Evolutionary conservation across 2,329 filamentous ascomycete genomes (phyloP).

Genomic region (Cytospora paraplurivora): DNA sequence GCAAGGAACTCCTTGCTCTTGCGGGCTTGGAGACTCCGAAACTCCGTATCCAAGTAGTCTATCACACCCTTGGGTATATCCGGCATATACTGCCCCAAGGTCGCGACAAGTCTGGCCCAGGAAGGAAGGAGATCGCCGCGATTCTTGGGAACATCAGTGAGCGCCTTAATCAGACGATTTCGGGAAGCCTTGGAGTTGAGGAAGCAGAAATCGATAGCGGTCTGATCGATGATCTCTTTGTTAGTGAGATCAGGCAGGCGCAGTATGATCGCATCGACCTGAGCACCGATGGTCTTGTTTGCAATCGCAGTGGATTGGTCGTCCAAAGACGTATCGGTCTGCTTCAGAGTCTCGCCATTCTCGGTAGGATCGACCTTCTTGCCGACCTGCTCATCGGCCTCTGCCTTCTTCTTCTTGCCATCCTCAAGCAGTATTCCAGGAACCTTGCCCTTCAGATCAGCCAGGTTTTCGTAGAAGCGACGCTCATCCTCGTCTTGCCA

Average conservation of each 20-base stretch:
- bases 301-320: slow-evolving; percentile 92
- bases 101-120: slow-evolving; percentile 92
- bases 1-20: slow-evolving; percentile 98
- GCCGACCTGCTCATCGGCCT: slow-evolving; percentile 78
- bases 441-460: slow-evolving; percentile 94
- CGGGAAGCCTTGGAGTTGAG: slow-evolving; percentile 97
- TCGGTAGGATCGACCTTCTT: slow-evolving; percentile 68
- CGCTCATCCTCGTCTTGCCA: slow-evolving; percentile 99
- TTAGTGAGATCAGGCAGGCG: slow-evolving; percentile 88
- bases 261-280: slow-evolving; percentile 87
- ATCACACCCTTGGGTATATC: slow-evolving; percentile 93
- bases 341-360: slow-evolving; percentile 52
- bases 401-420: slow-evolving; percentile 87
- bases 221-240: slow-evolving; percentile 89
- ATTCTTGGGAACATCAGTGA: slow-evolving; percentile 94
- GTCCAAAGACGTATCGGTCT: slow-evolving; percentile 59
- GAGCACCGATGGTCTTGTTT: slow-evolving; percentile 96
- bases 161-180: slow-evolving; percentile 87
- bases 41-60: slow-evolving; percentile 92
- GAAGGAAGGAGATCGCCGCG: slow-evolving; percentile 86
- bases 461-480: slow-evolving; percentile 95
- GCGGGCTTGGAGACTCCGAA: slow-evolving; percentile 90
- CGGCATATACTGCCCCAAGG: slow-evolving; percentile 88
- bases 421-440: slow-evolving; percentile 93
- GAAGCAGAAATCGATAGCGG: slow-evolving; percentile 96